Evolutionary conservation across 176 grass and related monocot genomes (phyloP).

Genomic region (Oryza officinalis): DNA sequence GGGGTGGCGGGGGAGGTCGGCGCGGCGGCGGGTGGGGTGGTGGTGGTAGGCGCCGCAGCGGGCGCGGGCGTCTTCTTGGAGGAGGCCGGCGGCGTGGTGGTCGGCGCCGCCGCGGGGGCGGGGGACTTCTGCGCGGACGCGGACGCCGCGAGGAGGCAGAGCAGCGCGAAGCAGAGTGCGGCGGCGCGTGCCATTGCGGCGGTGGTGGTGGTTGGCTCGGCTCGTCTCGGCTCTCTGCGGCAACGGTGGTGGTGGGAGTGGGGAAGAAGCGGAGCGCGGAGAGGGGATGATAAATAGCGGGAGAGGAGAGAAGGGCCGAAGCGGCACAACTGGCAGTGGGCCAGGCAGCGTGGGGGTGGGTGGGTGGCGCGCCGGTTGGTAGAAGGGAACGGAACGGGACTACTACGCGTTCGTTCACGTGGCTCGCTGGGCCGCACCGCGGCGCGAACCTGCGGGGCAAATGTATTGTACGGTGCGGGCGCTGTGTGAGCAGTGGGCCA

Average conservation of each 20-base stretch:
- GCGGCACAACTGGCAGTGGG: conserved; percentile 58
- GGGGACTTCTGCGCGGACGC: conserved; percentile 40
- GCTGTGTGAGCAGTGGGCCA: background rate
- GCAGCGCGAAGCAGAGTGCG: conserved; percentile 50
- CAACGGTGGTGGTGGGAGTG: conserved; percentile 19
- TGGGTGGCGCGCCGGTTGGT: conserved; percentile 20
- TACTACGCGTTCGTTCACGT: background rate
- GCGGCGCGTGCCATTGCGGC: conserved; percentile 48
- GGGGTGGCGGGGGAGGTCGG: conserved; percentile 42
- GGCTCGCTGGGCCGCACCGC: background rate
- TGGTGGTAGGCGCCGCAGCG: conserved; percentile 16
- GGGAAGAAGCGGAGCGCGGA: background rate
- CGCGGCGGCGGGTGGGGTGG: conserved; percentile 8
- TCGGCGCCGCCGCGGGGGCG: conserved; percentile 22
- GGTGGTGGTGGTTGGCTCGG: background rate
- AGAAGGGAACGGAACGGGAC: background rate
- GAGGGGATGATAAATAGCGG: conserved; percentile 51
- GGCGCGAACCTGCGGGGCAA: no score
- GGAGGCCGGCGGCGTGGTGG: conserved; percentile 31
- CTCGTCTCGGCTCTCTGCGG: background rate
- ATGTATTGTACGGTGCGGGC: background rate
- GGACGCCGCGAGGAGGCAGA: conserved; percentile 50
- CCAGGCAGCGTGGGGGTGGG: conserved; percentile 3
- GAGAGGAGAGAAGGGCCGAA: background rate
- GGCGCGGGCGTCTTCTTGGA: conserved; percentile 40